Conservation (phyloP, 179 eudicot genomes). For the Spergularia azorica region DNA sequence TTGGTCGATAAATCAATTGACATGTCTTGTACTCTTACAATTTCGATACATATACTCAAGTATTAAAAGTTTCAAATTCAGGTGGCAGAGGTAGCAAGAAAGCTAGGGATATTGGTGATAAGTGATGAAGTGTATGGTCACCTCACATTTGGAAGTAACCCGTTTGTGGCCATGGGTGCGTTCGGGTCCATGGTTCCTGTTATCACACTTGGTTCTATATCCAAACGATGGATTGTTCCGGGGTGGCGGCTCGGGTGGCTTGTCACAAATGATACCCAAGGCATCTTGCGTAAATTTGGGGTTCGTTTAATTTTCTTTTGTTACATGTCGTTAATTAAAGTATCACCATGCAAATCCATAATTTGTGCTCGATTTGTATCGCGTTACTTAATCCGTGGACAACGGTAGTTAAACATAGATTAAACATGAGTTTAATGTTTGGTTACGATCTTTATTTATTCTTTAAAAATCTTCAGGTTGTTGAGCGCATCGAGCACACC, state of each 20-base stretch:
- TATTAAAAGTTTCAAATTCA: neutral
- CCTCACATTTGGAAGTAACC: slow-evolving; percentile 33
- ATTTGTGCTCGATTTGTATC: too few species aligned
- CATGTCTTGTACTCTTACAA: too few species aligned
- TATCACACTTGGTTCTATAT: slow-evolving; percentile 39
- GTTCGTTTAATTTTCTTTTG: neutral
- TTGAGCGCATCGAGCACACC: slow-evolving; percentile 44
- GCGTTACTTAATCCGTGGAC: too few species aligned
- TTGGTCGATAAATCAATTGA: too few species aligned
- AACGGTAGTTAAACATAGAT: neutral
- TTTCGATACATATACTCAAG: neutral
- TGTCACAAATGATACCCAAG: slow-evolving; percentile 32
- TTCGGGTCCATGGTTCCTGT: slow-evolving; percentile 37
- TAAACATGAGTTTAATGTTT: too few species aligned
- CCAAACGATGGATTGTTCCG: slow-evolving; percentile 47
- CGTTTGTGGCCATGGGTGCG: slow-evolving; percentile 42
- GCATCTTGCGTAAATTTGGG: slow-evolving; percentile 32
- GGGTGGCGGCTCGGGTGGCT: slow-evolving; percentile 51
- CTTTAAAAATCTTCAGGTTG: slow-evolving; percentile 38
- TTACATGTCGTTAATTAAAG: neutral
- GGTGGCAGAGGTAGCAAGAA: slow-evolving; percentile 38
- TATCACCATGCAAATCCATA: neutral
- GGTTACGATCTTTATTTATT: neutral
- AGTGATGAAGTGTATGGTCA: slow-evolving; percentile 40
- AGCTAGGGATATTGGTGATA: slow-evolving; percentile 37